Evolutionary conservation across 2,329 filamentous ascomycete species (phyloP), one percentile per base, ranked within the genome.

Genomic region (Westerdykella aurantiaca): DNA sequence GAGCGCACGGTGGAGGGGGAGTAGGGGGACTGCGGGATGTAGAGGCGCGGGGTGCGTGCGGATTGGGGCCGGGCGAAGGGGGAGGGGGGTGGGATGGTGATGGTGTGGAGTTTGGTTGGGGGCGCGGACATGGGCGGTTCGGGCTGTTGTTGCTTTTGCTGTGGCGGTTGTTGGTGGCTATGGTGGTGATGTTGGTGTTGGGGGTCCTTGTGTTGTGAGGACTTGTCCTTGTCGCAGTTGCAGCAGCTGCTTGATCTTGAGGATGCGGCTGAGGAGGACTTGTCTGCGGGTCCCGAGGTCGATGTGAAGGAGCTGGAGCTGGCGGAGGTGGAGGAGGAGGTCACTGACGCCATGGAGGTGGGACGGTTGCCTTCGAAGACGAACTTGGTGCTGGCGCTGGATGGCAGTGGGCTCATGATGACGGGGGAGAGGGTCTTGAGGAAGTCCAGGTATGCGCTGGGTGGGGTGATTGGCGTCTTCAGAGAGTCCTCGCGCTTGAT

Each of bases 391-490:
- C 78, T 77, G 56, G 75, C 76, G 46, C 72, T 72, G 34, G 82
- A 78, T 38, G 79, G 74, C 38, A 79, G 70, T 7, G 86, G 86
- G 50, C 83, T 88, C 61, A 82, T 80, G 46, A 89, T 75, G 14
- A 84, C 74, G 1, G 79, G 79, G 1, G 79, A 84, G 70, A 94
- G 81, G 47, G 83, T 82, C 70, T 89, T 91, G 50, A 97, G 82
- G 63, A 96, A 97, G 61, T 97, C 89, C 54, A 88, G 85, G 65
- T 97, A 97, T 45, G 91, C 90, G 17, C 80, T 76, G 3, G 91
- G 91, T 41, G 91, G 91, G 41, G 86, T 94, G 66, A 97, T 95
- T 39, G 90, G 90, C 4, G 90, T 96, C 70, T 82, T 85, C 45
- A 81, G 69, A 37, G 75, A 69, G 46, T 82, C 78, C 55, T 85